Evolutionary conservation across 352 stramenopile genomes (phyloP).

Genomic region (Phytophthora podocarpi): DNA sequence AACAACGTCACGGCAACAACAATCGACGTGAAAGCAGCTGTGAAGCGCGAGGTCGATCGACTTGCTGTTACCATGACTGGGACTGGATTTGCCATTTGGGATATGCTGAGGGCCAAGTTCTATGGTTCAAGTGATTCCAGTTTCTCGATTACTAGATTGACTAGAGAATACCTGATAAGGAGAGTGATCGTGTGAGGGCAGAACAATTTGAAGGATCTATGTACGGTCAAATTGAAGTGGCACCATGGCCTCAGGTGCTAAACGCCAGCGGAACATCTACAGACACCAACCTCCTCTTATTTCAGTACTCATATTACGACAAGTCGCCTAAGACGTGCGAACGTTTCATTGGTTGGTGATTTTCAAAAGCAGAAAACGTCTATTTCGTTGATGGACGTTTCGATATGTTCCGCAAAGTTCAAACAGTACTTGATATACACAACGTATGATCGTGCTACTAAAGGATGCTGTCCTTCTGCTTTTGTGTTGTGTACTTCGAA

Average conservation of each 20-base stretch:
- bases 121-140: no score
- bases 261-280: neutral
- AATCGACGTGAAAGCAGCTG: neutral
- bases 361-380: neutral
- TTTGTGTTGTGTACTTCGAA: slow-evolving; percentile 8
- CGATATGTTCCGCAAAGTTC: neutral
- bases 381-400: slow-evolving; percentile 13
- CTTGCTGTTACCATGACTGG: neutral
- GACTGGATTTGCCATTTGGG: neutral
- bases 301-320: neutral
- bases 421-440: slow-evolving; percentile 5
- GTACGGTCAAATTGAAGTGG: slow-evolving; percentile 2
- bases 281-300: neutral
- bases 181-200: neutral
- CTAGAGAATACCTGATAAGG: neutral
- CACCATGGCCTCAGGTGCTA: neutral
- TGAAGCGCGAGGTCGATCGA: neutral
- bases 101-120: neutral
- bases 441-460: neutral
- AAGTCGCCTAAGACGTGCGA: neutral
- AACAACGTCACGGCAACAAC: no score
- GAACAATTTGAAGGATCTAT: slow-evolving; percentile 1
- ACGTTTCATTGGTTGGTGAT: neutral
- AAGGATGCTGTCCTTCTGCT: neutral
- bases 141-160: neutral